Percentiles rank a stretch among this genome's conserved stretches.
phyloP scores from a whole-genome alignment of 768 basidiomycete species.

The Neoboletus subvelutipes region DNA sequence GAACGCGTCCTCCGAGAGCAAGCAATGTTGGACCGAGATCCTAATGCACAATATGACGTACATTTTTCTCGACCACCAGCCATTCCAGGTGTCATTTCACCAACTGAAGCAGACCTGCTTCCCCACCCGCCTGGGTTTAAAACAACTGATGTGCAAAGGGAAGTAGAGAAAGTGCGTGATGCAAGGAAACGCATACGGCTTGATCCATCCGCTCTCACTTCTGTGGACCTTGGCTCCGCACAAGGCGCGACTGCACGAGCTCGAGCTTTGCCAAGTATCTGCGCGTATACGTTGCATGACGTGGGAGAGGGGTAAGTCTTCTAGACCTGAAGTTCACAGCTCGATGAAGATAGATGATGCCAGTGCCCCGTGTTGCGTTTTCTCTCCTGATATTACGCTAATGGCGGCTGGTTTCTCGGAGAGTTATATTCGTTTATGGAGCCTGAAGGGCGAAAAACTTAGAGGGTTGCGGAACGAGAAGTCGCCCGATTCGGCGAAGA shows the following conservation, averaged over 20 bases:
- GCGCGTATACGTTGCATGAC: constrained; percentile 93
- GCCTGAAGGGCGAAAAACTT: constrained; percentile 86
- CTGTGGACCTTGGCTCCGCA: constrained; percentile 55
- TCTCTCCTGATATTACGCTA: constrained; percentile 87
- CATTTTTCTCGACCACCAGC: constrained; percentile 49
- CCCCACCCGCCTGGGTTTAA: constrained; percentile 85
- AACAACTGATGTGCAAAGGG: constrained; percentile 83
- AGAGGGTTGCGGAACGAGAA: constrained; percentile 78
- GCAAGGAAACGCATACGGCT: constrained; percentile 88
- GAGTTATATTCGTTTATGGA: constrained; percentile 95
- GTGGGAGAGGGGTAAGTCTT: constrained; percentile 83
- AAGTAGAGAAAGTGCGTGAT: constrained; percentile 87
- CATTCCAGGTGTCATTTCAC: constrained; percentile 58
- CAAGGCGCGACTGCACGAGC: constrained; percentile 55
- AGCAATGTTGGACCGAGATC: constrained; percentile 71
- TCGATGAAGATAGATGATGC: constrained; percentile 12
- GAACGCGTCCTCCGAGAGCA: constrained; percentile 80
- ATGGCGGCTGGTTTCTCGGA: constrained; percentile 96
- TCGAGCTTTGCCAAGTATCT: constrained; percentile 85
- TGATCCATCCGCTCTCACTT: constrained; percentile 66
- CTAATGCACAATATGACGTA: constrained; percentile 63
- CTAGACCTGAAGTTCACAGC: background rate
- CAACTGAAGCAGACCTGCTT: constrained; percentile 67
- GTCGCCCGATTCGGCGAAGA: constrained; percentile 59
- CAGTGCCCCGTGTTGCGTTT: constrained; percentile 82